Base-by-base conservation (phyloP, 2,329 filamentous ascomycete genomes). In the Fusarium nanum region DNA sequence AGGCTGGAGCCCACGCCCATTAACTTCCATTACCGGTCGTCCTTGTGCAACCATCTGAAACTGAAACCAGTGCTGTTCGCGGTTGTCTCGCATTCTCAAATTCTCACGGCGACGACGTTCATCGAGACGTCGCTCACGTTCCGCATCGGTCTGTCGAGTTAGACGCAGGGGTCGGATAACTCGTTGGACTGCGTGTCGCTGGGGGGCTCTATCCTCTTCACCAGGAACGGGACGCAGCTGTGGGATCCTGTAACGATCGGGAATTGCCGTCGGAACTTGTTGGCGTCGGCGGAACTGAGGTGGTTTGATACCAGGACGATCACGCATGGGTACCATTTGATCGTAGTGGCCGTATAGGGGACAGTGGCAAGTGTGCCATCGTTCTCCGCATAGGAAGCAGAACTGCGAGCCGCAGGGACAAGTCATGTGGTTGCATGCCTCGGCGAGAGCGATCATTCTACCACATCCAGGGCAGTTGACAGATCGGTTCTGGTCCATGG, bases 321-420 rank as follows among this genome's bases (percentile, higher is more conserved):
- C 5, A 6, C 23, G 40, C 20, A 74, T 48, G 2, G 57, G 61
- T 3, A 71, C 40, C 59, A 71, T 65, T 0, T 14, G 40, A 1
- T 75, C 12, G 13, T 50, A 54, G 11, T 42, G 32, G 3, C 52
- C 60, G 3, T 64, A 67, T 3, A 8, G 2, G 3, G 40, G 61
- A 55, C 84, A 86, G 0, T 0, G 0, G 28, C 82, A 86, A 0
- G 46, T 76, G 27, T 80, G 82, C 84, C 84, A 86, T 6, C 0
- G 5, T 0, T 20, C 16, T 7, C 84, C 84, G 44, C 85, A 88
- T 0, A 75, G 18, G 41, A 86, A 86, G 69, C 85, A 87, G 68
- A 87, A 88, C n/a, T 86, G 30, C 0, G 77, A 72, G 0, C 78
- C 71, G 52, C 86, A 88, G 2, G 53, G 75, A 52, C 85, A 88